A percentile compares a stretch with the other conserved stretches of the same genome.
Conservation (phyloP, 164 flowering plant species). For the Pachysandra terminalis region DNA sequence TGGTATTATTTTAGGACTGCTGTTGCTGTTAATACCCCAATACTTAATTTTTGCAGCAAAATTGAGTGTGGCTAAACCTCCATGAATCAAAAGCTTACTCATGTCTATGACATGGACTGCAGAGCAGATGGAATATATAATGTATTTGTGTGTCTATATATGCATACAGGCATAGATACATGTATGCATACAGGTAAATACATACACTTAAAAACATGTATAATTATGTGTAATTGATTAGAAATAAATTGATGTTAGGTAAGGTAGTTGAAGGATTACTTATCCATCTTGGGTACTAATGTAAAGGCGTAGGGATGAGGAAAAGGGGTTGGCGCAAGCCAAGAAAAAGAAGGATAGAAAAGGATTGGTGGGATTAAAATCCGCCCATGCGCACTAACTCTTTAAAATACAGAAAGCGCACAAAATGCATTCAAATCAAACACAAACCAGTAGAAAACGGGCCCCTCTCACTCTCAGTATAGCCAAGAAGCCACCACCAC, state of each 20-base stretch:
- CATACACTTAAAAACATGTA: neutral
- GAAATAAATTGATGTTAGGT: neutral
- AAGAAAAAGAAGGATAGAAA: constrained; percentile 1
- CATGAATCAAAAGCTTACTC: no score
- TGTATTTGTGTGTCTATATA: no score
- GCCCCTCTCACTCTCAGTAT: constrained; percentile 8
- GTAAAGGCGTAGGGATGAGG: neutral
- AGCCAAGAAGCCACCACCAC: constrained; percentile 8
- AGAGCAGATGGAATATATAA: no score
- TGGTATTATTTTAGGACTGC: no score
- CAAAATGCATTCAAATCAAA: constrained; percentile 3
- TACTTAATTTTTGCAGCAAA: no score
- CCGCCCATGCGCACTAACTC: constrained; percentile 7
- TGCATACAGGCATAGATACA: no score
- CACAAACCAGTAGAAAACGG: constrained; percentile 4
- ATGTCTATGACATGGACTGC: no score
- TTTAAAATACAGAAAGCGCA: neutral
- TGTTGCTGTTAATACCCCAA: no score
- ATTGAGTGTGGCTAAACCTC: no score
- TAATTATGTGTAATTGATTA: no score
- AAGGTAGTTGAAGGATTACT: no score
- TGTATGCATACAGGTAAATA: neutral
- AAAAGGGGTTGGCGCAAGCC: neutral
- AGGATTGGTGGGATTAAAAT: neutral
- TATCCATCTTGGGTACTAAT: no score